Conservation (phyloP, 495 filamentous ascomycete genomes). For the Daldinia decipiens region DNA sequence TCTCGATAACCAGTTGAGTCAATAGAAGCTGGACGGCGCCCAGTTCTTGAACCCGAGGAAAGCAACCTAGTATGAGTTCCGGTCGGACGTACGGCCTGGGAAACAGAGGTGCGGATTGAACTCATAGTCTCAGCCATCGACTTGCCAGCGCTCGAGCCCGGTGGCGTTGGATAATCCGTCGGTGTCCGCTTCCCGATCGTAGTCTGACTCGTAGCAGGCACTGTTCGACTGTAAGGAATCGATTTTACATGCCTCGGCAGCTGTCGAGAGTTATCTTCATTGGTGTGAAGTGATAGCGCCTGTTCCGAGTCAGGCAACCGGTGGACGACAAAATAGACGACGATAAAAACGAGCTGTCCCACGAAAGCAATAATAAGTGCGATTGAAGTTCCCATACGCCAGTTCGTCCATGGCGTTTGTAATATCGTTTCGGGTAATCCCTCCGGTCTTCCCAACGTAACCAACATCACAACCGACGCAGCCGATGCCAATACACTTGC, state of each 20-base stretch:
- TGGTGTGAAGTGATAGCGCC: constrained; percentile 42
- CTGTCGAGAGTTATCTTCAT: constrained; percentile 44
- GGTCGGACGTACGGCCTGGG: constrained; percentile 60
- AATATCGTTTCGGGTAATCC: constrained; percentile 47
- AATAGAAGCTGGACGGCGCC: constrained; percentile 50
- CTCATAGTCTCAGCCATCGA: constrained; percentile 61
- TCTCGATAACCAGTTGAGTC: constrained; percentile 52
- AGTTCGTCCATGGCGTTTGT: constrained; percentile 42
- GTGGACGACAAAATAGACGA: constrained; percentile 50
- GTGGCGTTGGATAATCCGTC: constrained; percentile 48
- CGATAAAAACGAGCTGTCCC: constrained; percentile 53
- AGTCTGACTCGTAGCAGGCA: constrained; percentile 33
- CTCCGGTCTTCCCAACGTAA: constrained; percentile 49
- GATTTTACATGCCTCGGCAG: constrained; percentile 54
- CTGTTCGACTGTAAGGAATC: constrained; percentile 58
- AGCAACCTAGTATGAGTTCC: constrained; percentile 62
- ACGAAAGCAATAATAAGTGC: constrained; percentile 55
- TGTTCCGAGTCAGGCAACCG: constrained; percentile 42
- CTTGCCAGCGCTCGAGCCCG: constrained; percentile 54
- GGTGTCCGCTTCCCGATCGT: constrained; percentile 42
- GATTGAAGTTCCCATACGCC: constrained; percentile 53
- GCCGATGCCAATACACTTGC: constrained; percentile 53
- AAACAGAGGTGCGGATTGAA: constrained; percentile 64
- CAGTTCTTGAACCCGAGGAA: constrained; percentile 36
- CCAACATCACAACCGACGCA: constrained; percentile 52